Percentiles rank a stretch among this genome's conserved stretches.
Evolutionary conservation across 2,329 filamentous ascomycete species (phyloP).

Genomic region (Incumbomyces delicatus): DNA sequence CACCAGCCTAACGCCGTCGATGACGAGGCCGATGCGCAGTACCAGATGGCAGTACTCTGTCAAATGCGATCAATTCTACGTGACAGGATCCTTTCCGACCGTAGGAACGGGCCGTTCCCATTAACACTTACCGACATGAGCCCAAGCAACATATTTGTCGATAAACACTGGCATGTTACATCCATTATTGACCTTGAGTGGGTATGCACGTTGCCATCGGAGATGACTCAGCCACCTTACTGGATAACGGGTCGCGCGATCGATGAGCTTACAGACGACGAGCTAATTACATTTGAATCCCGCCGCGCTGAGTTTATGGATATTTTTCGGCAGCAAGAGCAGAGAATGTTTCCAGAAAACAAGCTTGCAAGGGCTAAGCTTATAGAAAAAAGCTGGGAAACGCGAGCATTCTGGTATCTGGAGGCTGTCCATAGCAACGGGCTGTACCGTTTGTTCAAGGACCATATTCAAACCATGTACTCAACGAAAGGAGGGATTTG

Average conservation of each 20-base stretch:
- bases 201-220: neutral
- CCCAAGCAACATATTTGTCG: neutral
- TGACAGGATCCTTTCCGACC: neutral
- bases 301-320: neutral
- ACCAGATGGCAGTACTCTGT: too few relatives aligned
- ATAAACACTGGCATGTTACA: neutral
- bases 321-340: neutral
- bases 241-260: slow-evolving; percentile 8
- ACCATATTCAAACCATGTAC: too few relatives aligned
- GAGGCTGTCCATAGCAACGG: too few relatives aligned
- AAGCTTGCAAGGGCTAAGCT: neutral
- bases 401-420: too few relatives aligned
- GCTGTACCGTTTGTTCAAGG: too few relatives aligned
- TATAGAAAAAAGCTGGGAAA: too few relatives aligned
- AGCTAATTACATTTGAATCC: neutral
- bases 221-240: neutral
- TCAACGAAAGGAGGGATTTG: too few relatives aligned
- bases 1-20: slow-evolving; percentile 22
- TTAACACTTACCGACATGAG: neutral
- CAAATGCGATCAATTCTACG: too few relatives aligned
- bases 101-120: neutral
- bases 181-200: slow-evolving; percentile 1
- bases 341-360: neutral
- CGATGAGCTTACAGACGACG: slow-evolving; percentile 3
- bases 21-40: too few relatives aligned